Base-by-base conservation (phyloP, 179 eudicot genomes). In the Monotropa hypopitys region DNA sequence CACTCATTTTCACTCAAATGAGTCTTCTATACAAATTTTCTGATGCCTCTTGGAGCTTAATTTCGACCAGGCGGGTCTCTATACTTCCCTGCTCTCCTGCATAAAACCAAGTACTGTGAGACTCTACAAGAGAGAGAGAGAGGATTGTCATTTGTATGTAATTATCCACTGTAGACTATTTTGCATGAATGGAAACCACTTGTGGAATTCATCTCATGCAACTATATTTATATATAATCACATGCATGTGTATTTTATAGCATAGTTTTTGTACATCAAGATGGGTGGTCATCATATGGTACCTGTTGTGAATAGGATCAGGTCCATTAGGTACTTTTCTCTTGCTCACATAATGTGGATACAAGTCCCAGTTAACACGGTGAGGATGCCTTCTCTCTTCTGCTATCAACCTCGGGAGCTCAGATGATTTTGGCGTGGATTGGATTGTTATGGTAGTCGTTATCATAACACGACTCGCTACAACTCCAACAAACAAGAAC, bases 271-370 rank as follows among this genome's bases (percentile, higher is more conserved):
- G 12, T 72, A 50, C 68, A 57, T 15, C 23, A 23, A 15, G 62
- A 74, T 21, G 18, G 2, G 35, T 20, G n/a, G n/a, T n/a, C n/a
- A n/a, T n/a, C 5, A 76, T 32, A 43, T 28, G 50, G 50, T 85
- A 93, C 98, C 97, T 90, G 93, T 93, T 93, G 80, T 93, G 97
- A 81, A 91, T 88, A 54, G 98, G 97, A 83, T 93, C 93, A 81
- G 98, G 90, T 79, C 94, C 98, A 80, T 80, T 88, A 12, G 98
- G 98, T 26, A 93, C 92, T 86, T 90, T 80, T 81, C 98, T 88
- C 85, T 93, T 93, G 89, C 93, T 93, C 54, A 80, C 90, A 79
- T 73, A 83, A 71, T 79, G 70, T 38, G 86, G 74, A 65, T 80
- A 73, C 62, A 73, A 75, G 63, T 79, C 66, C 28, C 62, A 70